phyloP scores from a whole-genome alignment of 2,329 filamentous ascomycete species.

The Pleurostoma richardsiae region DNA sequence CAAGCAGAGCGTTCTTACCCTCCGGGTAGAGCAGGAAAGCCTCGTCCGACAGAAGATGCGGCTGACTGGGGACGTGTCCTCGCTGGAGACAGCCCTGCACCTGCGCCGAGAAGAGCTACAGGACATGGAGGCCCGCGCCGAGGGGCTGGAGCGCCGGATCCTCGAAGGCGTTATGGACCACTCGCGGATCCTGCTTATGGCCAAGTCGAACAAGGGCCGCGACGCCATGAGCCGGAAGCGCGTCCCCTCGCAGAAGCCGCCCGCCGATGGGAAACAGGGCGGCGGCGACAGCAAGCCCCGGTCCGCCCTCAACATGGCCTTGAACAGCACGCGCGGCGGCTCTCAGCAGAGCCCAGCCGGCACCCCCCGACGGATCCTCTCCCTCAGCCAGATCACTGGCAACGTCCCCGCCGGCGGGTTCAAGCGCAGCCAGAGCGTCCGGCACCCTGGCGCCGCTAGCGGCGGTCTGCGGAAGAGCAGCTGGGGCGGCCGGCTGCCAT shows the following conservation, averaged over 20 bases:
- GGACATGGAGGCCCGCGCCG: conserved; percentile 84
- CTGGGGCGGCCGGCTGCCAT: conserved; percentile 50
- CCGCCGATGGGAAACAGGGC: conserved; percentile 14
- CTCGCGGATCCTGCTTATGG: conserved; percentile 82
- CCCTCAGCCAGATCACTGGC: conserved; percentile 82
- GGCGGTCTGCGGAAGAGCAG: conserved; percentile 60
- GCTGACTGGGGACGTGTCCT: conserved; percentile 79
- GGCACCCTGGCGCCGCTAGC: conserved; percentile 44
- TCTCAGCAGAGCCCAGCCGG: conserved; percentile 41
- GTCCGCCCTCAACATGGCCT: conserved; percentile 46
- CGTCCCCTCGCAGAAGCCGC: conserved; percentile 37
- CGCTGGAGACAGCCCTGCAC: conserved; percentile 82
- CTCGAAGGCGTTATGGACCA: conserved; percentile 95
- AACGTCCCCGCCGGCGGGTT: conserved; percentile 63
- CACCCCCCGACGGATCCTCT: conserved; percentile 76
- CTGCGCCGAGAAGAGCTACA: conserved; percentile 88
- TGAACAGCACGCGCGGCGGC: conserved; percentile 45
- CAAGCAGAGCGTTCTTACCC: conserved; percentile 47
- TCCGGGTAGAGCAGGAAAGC: conserved; percentile 68
- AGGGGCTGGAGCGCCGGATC: conserved; percentile 85
- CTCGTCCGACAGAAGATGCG: conserved; percentile 73
- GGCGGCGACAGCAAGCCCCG: conserved; percentile 19
- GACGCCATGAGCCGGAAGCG: conserved; percentile 58
- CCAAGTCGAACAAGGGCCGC: conserved; percentile 50
- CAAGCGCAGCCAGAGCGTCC: conserved; percentile 74